Conservation (phyloP, 371 early-diverging fungal species). For the Nematocida ironsii region DNA sequence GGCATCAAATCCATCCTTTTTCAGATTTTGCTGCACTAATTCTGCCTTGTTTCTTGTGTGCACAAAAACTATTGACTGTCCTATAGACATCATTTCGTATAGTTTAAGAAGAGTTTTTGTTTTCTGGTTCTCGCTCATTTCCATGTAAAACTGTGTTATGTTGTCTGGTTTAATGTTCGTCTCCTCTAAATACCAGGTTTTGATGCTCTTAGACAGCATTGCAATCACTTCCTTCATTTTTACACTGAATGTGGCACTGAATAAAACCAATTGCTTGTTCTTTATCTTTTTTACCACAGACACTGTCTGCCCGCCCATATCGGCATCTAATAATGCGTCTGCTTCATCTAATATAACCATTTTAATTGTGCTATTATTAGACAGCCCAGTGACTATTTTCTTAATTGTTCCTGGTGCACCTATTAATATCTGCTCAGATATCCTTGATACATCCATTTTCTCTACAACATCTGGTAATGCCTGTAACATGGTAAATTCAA, state of each 20-base stretch:
- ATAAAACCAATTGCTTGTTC: constrained; percentile 72
- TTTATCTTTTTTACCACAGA: constrained; percentile 70
- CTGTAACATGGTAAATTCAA: constrained; percentile 74
- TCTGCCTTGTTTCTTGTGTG: constrained; percentile 77
- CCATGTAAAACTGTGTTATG: constrained; percentile 92
- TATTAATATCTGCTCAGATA: constrained; percentile 72
- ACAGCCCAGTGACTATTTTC: constrained; percentile 69
- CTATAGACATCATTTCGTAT: constrained; percentile 72
- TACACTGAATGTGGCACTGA: constrained; percentile 89
- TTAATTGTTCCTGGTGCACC: constrained; percentile 89
- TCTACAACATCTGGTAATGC: constrained; percentile 75
- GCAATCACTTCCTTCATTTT: constrained; percentile 76
- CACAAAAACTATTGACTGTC: constrained; percentile 93
- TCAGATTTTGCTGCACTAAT: constrained; percentile 75
- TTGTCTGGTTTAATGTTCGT: constrained; percentile 85
- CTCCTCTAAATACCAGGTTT: constrained; percentile 75
- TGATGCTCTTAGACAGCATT: constrained; percentile 76
- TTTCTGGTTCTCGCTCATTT: constrained; percentile 74
- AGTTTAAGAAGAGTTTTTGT: constrained; percentile 79
- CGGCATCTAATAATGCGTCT: constrained; percentile 67
- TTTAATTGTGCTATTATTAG: constrained; percentile 56
- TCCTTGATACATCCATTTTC: constrained; percentile 69
- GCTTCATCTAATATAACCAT: constrained; percentile 69
- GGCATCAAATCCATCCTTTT: constrained; percentile 78
- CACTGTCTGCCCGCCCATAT: constrained; percentile 75